Conservation (phyloP, 805 yeast species). For the Tetrapisispora fleetii region DNA sequence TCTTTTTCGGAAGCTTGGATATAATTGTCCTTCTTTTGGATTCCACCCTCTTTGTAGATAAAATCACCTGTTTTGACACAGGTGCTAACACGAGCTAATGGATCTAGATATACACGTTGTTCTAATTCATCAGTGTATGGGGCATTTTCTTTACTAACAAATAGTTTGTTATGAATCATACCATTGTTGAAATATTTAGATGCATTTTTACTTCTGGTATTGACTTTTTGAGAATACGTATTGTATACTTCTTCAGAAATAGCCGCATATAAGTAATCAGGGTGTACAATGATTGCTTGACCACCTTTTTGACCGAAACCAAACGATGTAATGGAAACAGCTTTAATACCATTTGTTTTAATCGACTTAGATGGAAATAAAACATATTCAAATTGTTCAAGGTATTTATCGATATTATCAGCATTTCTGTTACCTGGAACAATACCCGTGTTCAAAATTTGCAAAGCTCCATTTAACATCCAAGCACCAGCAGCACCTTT, state of each 20-base stretch:
- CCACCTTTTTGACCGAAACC: constrained; percentile 99
- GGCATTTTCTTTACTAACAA: constrained; percentile 85
- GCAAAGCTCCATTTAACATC: constrained; percentile 98
- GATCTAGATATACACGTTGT: constrained; percentile 87
- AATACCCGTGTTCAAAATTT: constrained; percentile 81
- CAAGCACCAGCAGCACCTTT: constrained; percentile 99
- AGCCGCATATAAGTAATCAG: constrained; percentile 86
- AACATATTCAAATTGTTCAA: constrained; percentile 79
- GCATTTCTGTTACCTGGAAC: constrained; percentile 99
- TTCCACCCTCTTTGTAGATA: constrained; percentile 38
- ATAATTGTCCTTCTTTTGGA: constrained; percentile 38
- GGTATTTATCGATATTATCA: constrained; percentile 78
- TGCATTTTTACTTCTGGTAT: constrained; percentile 75
- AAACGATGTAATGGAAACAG: constrained; percentile 92
- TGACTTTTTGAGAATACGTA: constrained; percentile 60
- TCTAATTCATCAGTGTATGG: constrained; percentile 89
- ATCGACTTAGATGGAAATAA: constrained; percentile 90
- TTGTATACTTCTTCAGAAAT: constrained; percentile 65
- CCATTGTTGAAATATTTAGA: constrained; percentile 95
- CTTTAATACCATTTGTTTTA: constrained; percentile 95
- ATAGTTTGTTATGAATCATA: constrained; percentile 79
- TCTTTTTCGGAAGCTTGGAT: constrained; percentile 34
- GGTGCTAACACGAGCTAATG: constrained; percentile 52
- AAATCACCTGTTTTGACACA: constrained; percentile 29
- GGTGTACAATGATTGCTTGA: constrained; percentile 82